These are phyloP conservation scores for Gynandropsis gynandra DNA, from an alignment of 345 rosid genomes.

Conservation along the genomic window DNA sequence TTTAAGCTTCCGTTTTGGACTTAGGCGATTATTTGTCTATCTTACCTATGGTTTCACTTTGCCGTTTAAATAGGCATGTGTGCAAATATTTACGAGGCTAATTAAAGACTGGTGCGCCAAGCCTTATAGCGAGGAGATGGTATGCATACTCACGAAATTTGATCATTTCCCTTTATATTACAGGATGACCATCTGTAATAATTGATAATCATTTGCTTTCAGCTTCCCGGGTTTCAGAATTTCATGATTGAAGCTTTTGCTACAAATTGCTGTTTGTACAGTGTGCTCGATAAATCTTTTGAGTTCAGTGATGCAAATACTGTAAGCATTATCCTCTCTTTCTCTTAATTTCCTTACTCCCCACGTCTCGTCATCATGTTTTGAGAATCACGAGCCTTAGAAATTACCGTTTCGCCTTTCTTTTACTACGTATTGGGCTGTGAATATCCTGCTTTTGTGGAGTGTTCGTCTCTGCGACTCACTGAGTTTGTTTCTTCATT, in stretches of 20 bases:
- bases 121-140: constrained; percentile 62
- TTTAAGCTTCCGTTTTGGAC: constrained; percentile 18
- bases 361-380: background rate
- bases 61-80: constrained; percentile 55
- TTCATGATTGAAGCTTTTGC: constrained; percentile 67
- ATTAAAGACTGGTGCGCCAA: constrained; percentile 83
- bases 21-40: constrained; percentile 7
- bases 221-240: constrained; percentile 84
- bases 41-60: constrained; percentile 3
- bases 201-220: constrained; percentile 18
- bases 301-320: constrained; percentile 87
- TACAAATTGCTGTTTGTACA: constrained; percentile 71
- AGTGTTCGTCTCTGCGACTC: constrained; percentile 1
- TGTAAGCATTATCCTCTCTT: constrained; percentile 35
- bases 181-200: background rate
- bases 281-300: constrained; percentile 83
- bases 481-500: constrained; percentile 9
- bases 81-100: constrained; percentile 79
- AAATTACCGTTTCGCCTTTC: background rate
- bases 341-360: background rate
- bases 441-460: background rate
- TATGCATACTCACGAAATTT: constrained; percentile 17
- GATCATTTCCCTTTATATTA: background rate
- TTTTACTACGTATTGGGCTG: constrained; percentile 1
- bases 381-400: background rate